These are phyloP conservation scores for Fragilaria crotonensis DNA, from an alignment of 108 stramenopile genomes.

Conservation along the genomic window DNA sequence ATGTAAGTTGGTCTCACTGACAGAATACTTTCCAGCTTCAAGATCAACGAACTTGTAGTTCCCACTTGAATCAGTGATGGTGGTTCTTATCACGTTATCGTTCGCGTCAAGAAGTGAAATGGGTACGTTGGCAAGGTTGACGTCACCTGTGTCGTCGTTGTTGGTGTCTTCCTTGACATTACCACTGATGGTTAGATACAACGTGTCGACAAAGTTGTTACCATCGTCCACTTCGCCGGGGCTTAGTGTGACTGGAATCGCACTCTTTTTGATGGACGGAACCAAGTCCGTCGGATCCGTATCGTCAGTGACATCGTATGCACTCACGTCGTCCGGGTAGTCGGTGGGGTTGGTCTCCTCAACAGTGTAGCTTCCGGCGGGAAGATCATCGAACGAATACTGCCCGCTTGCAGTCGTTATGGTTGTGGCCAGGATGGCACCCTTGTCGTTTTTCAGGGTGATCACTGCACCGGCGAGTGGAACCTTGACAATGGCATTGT, in stretches of 20 bases:
- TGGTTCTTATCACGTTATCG: too few relatives aligned
- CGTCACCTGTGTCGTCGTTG: too few relatives aligned
- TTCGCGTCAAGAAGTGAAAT: too few relatives aligned
- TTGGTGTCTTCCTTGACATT: too few relatives aligned
- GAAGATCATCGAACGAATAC: neutral
- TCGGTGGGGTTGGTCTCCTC: neutral
- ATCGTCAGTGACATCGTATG: neutral
- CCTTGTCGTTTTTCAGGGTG: neutral
- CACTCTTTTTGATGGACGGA: neutral
- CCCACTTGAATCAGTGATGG: too few relatives aligned
- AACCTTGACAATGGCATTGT: neutral
- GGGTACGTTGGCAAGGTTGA: too few relatives aligned
- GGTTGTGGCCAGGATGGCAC: neutral
- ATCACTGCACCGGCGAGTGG: neutral
- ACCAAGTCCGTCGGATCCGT: neutral
- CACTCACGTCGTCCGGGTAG: neutral
- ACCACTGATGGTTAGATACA: neutral
- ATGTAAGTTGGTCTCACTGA: too few relatives aligned
- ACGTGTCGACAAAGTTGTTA: neutral
- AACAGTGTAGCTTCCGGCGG: neutral
- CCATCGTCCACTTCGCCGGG: neutral
- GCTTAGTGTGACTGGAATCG: neutral
- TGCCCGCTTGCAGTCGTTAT: neutral
- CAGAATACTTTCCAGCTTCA: too few relatives aligned
- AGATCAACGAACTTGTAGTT: too few relatives aligned